These are phyloP conservation scores for Beauveria pseudobassiana DNA, from an alignment of 2,329 filamentous ascomycete genomes.

Conservation along the genomic window DNA sequence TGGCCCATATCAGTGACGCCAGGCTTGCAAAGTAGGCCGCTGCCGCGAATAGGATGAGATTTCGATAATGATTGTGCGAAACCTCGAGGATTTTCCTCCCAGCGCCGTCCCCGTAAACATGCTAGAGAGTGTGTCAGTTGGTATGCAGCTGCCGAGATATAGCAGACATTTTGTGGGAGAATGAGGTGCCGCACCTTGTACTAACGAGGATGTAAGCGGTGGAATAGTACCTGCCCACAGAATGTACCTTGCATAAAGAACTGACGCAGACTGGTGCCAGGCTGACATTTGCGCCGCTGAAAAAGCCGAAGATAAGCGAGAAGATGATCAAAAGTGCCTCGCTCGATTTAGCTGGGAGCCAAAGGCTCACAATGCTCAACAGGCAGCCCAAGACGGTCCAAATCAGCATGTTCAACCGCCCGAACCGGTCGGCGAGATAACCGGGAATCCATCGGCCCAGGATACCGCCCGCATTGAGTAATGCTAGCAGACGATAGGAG, in stretches of 20 bases:
- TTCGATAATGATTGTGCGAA: too few relatives aligned
- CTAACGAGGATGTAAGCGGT: slow-evolving; percentile 38
- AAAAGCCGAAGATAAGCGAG: slow-evolving; percentile 61
- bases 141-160: too few relatives aligned
- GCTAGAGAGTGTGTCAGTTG: too few relatives aligned
- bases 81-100: too few relatives aligned
- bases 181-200: too few relatives aligned
- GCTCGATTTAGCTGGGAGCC: too few relatives aligned
- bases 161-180: too few relatives aligned
- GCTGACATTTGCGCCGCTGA: slow-evolving; percentile 69
- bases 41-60: too few relatives aligned
- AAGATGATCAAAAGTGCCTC: neutral
- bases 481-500: slow-evolving; percentile 57
- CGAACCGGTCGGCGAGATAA: slow-evolving; percentile 44
- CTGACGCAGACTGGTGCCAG: slow-evolving; percentile 75
- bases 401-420: slow-evolving; percentile 52
- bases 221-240: slow-evolving; percentile 70
- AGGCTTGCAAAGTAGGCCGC: too few relatives aligned
- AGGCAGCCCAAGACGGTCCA: slow-evolving; percentile 34
- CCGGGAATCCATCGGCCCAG: slow-evolving; percentile 50
- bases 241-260: slow-evolving; percentile 66
- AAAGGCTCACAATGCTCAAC: too few relatives aligned
- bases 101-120: too few relatives aligned
- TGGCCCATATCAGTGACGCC: too few relatives aligned
- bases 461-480: slow-evolving; percentile 58